phyloP scores from a whole-genome alignment of 139 green algal species.

The Auxenochlorella pyrenoidosa region DNA sequence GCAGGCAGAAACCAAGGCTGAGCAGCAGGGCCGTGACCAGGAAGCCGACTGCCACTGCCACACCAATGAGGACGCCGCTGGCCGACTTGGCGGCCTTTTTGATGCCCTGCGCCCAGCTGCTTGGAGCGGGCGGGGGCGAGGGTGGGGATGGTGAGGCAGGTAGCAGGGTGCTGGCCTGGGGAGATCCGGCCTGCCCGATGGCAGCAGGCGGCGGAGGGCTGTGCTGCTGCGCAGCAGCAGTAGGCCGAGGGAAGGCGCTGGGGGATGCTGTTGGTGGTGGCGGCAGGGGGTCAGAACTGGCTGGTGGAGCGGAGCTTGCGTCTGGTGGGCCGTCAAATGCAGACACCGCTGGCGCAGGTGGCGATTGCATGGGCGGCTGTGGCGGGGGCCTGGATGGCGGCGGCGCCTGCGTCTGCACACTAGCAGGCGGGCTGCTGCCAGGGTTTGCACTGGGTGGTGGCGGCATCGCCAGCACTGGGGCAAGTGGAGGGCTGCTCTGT shows the following conservation, averaged over 20 bases:
- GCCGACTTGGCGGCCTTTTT: neutral
- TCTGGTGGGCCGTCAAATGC: conserved; percentile 10
- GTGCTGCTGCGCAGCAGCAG: no score
- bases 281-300: no score
- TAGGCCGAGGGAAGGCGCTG: neutral
- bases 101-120: neutral
- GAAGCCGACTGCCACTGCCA: neutral
- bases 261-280: neutral
- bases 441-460: neutral
- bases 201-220: neutral
- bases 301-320: neutral
- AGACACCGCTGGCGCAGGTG: neutral
- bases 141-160: neutral
- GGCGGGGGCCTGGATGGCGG: neutral
- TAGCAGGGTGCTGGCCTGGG: neutral
- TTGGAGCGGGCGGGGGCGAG: neutral
- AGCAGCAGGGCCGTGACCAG: neutral
- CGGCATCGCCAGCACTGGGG: neutral
- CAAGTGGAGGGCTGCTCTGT: neutral
- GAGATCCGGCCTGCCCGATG: neutral
- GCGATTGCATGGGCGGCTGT: neutral
- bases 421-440: neutral
- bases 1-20: neutral
- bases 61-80: neutral
- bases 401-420: neutral